A percentile compares a stretch with the other conserved stretches of the same genome.
Conservation (phyloP, 352 stramenopile genomes). For the Pythium dissimile region DNA sequence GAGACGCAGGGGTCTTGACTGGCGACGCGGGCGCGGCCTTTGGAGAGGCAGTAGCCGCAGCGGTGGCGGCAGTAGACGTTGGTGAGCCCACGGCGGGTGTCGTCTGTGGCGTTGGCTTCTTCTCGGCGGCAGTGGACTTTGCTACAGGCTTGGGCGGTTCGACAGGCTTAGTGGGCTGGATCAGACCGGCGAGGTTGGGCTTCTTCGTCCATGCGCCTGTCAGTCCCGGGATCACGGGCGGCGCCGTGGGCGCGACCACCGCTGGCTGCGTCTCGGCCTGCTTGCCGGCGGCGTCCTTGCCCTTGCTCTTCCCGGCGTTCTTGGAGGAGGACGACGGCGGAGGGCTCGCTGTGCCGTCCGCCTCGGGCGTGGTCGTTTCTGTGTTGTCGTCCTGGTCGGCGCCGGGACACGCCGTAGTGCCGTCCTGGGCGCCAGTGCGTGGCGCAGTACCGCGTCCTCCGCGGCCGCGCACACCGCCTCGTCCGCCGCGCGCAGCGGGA, state of each 20-base stretch:
- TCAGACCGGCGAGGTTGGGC: conserved; percentile 21
- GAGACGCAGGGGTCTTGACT: not conserved
- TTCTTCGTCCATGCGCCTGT: conserved; percentile 31
- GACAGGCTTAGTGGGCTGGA: conserved; percentile 16
- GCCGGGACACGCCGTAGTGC: too few species aligned
- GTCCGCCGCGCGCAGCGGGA: conserved; percentile 37
- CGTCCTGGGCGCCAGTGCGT: conserved; percentile 41
- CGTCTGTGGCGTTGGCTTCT: conserved; percentile 1
- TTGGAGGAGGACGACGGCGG: too few species aligned
- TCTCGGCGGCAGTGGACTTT: conserved; percentile 2
- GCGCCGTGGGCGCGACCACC: conserved; percentile 16
- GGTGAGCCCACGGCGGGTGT: not conserved
- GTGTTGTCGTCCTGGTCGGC: conserved; percentile 30
- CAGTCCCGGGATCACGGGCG: conserved; percentile 24
- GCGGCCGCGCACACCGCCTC: conserved; percentile 29
- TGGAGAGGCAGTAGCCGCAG: not conserved
- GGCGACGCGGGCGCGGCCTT: not conserved
- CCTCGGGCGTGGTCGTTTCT: conserved; percentile 37
- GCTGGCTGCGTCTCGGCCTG: conserved; percentile 35
- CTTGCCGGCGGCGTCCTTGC: conserved; percentile 39
- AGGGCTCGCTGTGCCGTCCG: conserved; percentile 17
- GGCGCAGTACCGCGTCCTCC: conserved; percentile 36
- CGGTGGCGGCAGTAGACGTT: not conserved
- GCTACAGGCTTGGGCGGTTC: conserved; percentile 19
- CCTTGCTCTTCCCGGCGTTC: conserved; percentile 22